These are phyloP conservation scores for Lactarius quietus DNA, from an alignment of 768 basidiomycete genomes.

Conservation along the genomic window DNA sequence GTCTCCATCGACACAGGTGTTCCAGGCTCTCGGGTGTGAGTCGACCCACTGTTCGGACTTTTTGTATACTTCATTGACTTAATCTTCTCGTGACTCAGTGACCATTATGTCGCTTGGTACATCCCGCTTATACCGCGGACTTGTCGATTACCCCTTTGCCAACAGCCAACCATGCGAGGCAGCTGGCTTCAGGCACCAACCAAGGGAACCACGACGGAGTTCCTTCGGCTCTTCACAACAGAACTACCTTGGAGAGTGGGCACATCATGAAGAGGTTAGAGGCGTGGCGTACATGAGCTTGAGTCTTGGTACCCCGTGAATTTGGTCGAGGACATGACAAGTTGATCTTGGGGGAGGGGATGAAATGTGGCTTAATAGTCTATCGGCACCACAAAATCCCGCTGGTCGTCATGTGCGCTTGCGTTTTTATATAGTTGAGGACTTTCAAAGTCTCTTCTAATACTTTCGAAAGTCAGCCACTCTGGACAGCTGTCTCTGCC, in stretches of 20 bases:
- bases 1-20: not conserved
- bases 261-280: not conserved
- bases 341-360: not conserved
- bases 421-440: not conserved
- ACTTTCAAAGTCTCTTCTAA: not conserved
- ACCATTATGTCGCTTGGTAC: not conserved
- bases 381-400: not conserved
- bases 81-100: not conserved
- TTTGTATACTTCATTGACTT: not conserved
- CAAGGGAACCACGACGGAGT: not conserved
- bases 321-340: not conserved
- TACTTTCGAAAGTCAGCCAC: not conserved
- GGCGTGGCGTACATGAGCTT: not conserved
- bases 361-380: not conserved
- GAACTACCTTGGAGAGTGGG: not conserved
- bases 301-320: not conserved
- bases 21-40: not conserved
- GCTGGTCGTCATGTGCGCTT: not conserved
- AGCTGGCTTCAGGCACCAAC: not conserved
- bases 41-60: not conserved
- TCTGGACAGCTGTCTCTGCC: not conserved
- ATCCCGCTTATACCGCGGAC: not conserved
- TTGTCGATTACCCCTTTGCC: not conserved
- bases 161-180: no score
- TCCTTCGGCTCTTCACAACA: not conserved